Percentiles rank a stretch among this genome's conserved stretches.
Conservation (phyloP, 1,139 yeast species). For the Spathaspora sp. region DNA sequence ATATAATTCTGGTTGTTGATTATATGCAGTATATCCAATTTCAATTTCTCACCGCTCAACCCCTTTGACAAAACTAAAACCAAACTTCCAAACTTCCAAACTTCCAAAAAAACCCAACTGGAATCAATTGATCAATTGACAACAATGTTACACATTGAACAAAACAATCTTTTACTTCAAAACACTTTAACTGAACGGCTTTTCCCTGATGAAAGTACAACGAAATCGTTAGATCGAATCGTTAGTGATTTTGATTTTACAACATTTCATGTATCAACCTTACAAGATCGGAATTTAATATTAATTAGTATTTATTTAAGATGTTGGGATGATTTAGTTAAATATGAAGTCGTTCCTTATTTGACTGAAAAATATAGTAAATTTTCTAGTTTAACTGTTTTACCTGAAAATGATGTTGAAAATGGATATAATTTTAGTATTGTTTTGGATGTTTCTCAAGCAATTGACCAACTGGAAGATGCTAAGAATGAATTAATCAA, state of each 20-base stretch:
- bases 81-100: neutral
- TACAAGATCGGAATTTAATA: conserved; percentile 64
- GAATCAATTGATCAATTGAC: conserved; percentile 6
- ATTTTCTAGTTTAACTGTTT: conserved; percentile 29
- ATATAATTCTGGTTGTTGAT: no score
- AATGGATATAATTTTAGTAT: conserved; percentile 82
- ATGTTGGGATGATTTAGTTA: conserved; percentile 71
- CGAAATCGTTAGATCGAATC: conserved; percentile 75
- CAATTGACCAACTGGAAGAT: conserved; percentile 43
- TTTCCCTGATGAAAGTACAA: conserved; percentile 27
- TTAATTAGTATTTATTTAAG: conserved; percentile 71
- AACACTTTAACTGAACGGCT: conserved; percentile 42
- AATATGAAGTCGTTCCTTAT: conserved; percentile 60
- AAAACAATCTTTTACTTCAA: conserved; percentile 42
- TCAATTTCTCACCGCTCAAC: neutral
- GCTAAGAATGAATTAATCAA: conserved; percentile 51
- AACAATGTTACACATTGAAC: conserved; percentile 47
- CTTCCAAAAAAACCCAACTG: neutral
- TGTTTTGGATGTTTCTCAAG: conserved; percentile 56
- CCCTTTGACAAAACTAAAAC: neutral
- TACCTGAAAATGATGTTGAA: conserved; percentile 47
- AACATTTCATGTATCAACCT: conserved; percentile 86
- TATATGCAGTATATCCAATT: neutral
- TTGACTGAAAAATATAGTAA: conserved; percentile 38
- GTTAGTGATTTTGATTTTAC: conserved; percentile 96